phyloP scores from a whole-genome alignment of 768 basidiomycete species.

The Pulveroboletus sp. region DNA sequence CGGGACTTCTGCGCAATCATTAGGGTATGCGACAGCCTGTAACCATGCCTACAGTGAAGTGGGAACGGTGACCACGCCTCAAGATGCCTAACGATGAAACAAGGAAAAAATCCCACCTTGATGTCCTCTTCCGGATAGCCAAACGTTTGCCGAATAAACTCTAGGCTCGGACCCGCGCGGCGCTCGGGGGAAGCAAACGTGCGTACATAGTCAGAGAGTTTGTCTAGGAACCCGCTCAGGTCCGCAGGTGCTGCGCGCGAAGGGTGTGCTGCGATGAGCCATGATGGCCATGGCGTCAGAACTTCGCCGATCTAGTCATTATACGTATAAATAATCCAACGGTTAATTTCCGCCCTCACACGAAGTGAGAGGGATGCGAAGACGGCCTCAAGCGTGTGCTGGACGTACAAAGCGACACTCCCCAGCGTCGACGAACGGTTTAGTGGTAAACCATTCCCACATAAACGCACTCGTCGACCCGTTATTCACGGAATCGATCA shows the following conservation, averaged over 20 bases:
- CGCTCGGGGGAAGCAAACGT: slow-evolving; percentile 58
- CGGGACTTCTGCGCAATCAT: slow-evolving; percentile 60
- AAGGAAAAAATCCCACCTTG: slow-evolving; percentile 38
- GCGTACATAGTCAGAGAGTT: slow-evolving; percentile 60
- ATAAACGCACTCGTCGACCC: slow-evolving; percentile 87
- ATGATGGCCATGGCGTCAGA: slow-evolving; percentile 95
- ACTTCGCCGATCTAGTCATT: slow-evolving; percentile 69
- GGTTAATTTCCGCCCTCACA: not conserved
- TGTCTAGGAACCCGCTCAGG: slow-evolving; percentile 55
- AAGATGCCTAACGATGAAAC: too few species aligned
- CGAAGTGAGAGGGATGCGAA: not conserved
- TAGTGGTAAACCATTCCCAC: slow-evolving; percentile 93
- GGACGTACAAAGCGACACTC: slow-evolving; percentile 76
- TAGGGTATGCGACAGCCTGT: slow-evolving; percentile 69
- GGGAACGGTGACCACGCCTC: not conserved
- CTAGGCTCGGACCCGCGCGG: slow-evolving; percentile 55
- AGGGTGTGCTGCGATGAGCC: slow-evolving; percentile 88
- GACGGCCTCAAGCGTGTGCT: not conserved
- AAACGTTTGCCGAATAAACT: slow-evolving; percentile 74
- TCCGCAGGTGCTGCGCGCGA: slow-evolving; percentile 48
- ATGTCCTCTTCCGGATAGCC: slow-evolving; percentile 83
- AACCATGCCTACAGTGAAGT: slow-evolving; percentile 63
- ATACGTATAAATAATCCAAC: not conserved
- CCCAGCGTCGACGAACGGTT: slow-evolving; percentile 74
- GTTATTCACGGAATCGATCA: slow-evolving; percentile 84